Evolutionary conservation across 169 alveolate genomes (phyloP).

Genomic region (Eimeria sp.): DNA sequence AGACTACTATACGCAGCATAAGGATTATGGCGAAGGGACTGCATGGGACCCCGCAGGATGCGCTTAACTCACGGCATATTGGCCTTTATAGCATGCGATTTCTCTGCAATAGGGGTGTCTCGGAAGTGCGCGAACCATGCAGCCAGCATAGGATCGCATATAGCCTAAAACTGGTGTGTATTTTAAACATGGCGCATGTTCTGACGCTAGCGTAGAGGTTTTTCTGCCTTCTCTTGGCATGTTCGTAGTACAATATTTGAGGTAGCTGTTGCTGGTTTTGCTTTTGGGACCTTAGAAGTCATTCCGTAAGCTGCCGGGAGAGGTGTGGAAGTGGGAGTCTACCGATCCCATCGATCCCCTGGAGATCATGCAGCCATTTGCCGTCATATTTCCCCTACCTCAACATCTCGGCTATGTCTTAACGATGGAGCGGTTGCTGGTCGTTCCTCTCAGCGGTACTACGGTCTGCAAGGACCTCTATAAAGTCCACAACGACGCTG

Average conservation of each 20-base stretch:
- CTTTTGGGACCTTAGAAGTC: background rate
- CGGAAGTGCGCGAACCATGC: background rate
- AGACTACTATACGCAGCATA: background rate
- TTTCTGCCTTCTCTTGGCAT: background rate
- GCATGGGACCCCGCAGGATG: background rate
- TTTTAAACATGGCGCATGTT: background rate
- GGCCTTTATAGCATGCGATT: background rate
- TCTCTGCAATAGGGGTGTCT: background rate
- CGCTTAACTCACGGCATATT: background rate
- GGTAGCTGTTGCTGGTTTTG: background rate
- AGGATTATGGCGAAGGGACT: background rate
- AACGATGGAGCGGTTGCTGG: conserved; percentile 67
- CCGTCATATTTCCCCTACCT: conserved; percentile 70
- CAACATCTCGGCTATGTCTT: conserved; percentile 72
- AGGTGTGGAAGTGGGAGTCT: conserved; percentile 57
- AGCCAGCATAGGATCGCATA: background rate
- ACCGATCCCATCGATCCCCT: background rate
- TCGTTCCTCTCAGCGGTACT: conserved; percentile 61
- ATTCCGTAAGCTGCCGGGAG: conserved; percentile 36
- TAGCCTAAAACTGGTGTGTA: too few species aligned
- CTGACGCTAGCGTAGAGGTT: background rate
- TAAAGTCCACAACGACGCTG: conserved; percentile 82
- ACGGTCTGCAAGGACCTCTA: conserved; percentile 55
- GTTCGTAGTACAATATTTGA: background rate
- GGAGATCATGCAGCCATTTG: conserved; percentile 26